phyloP scores from a whole-genome alignment of 257 asterid genomes.

The Ilex aquifolium region DNA sequence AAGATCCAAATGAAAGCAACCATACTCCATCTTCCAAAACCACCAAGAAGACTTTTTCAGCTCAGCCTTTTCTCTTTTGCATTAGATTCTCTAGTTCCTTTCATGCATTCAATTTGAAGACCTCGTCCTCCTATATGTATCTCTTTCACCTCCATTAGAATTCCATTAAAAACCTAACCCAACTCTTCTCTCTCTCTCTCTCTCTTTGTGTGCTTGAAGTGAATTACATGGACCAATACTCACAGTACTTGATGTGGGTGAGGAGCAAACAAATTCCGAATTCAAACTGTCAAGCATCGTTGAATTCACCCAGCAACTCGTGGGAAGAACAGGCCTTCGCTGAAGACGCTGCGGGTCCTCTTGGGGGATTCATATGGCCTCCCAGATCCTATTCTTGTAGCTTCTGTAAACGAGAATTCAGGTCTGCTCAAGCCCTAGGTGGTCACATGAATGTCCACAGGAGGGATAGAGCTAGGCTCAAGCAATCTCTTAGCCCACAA shows the following conservation, averaged over 20 bases:
- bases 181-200: too few relatives aligned
- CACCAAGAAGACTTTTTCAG: background rate
- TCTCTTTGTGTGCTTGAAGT: too few relatives aligned
- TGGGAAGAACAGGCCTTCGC: constrained; percentile 29
- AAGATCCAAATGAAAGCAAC: constrained; percentile 1
- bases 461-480: constrained; percentile 59
- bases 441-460: constrained; percentile 81
- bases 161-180: too few relatives aligned
- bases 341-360: constrained; percentile 22
- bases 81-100: constrained; percentile 6
- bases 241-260: constrained; percentile 22
- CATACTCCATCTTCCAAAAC: constrained; percentile 16
- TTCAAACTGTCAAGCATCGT: constrained; percentile 10
- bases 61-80: background rate
- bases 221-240: constrained; percentile 4
- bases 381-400: constrained; percentile 56
- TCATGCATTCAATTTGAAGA: constrained; percentile 15
- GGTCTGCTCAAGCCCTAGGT: constrained; percentile 73
- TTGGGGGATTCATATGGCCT: constrained; percentile 53
- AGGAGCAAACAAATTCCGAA: constrained; percentile 17
- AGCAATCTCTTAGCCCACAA: constrained; percentile 24
- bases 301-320: constrained; percentile 12
- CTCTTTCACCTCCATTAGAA: background rate
- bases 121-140: background rate
- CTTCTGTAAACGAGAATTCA: constrained; percentile 52